Evolutionary conservation across 495 filamentous ascomycete genomes (phyloP).

Genomic region (Podospora australis): DNA sequence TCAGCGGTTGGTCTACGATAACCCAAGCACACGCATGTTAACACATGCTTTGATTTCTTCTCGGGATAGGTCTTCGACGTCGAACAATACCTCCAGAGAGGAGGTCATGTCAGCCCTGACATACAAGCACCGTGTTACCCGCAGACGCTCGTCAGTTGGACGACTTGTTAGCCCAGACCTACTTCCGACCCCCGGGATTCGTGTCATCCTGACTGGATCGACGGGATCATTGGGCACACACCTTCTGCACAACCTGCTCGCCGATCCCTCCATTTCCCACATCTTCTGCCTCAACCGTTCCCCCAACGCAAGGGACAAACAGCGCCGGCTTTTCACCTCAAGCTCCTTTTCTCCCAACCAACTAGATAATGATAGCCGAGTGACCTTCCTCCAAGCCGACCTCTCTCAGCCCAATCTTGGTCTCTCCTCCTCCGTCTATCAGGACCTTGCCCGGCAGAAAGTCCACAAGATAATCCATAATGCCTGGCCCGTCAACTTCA

Average conservation of each 20-base stretch:
- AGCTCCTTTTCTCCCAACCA: conserved; percentile 8
- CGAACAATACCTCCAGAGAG: neutral
- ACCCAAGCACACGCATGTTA: conserved; percentile 1
- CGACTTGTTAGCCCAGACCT: too few species aligned
- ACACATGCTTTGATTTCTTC: neutral
- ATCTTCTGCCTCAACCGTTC: conserved; percentile 45
- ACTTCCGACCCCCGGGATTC: too few species aligned
- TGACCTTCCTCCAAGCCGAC: conserved; percentile 4
- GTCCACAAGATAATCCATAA: conserved; percentile 36
- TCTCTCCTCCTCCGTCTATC: conserved; percentile 13
- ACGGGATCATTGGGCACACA: conserved; percentile 46
- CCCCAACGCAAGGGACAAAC: neutral
- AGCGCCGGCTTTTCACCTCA: too few species aligned
- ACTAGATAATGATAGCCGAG: neutral
- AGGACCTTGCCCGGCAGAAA: conserved; percentile 10
- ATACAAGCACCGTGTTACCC: neutral
- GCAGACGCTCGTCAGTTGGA: too few species aligned
- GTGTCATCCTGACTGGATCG: conserved; percentile 43
- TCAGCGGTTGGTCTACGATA: conserved; percentile 1
- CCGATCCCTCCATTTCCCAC: conserved; percentile 18
- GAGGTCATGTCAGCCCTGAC: conserved; percentile 3
- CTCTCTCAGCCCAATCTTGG: neutral
- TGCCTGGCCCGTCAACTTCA: conserved; percentile 44
- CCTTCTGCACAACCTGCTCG: conserved; percentile 32
- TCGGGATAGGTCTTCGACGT: neutral